Evolutionary conservation across 2,329 filamentous ascomycete genomes (phyloP), one percentile per base, ranked within the genome.

Genomic region (Delphinella strobiligena): DNA sequence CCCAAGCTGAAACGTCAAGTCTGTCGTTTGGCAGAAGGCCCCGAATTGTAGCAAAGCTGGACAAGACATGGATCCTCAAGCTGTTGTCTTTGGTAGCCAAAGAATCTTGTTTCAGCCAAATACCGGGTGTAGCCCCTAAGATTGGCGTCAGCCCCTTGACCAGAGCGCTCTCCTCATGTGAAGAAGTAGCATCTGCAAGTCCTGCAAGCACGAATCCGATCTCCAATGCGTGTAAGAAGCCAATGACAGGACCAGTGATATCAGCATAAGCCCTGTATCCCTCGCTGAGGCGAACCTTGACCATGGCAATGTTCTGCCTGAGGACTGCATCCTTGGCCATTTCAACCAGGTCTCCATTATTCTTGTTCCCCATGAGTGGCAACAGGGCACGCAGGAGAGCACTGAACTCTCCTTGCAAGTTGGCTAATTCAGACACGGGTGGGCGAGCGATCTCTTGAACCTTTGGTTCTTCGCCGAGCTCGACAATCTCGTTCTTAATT

Each of bases 191-290:
- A 2, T 16, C 33, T 2, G 19, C 12, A 8, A 38, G 34, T 4
- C 18, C 34, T 10, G 41, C 41, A 16, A 47, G 34, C 3, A 35
- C 38, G 10, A 47, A 39, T 2, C 86, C 88, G 44, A 93, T 66
- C 48, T 81, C 75, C 8, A 96, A 64, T 49, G 84, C 84, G 42
- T 82, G 77, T 32, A 96, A 66, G 47, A 95, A 82, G 38, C 82
- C 84, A 33, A 86, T 69, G 9, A 86, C 72, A 3, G 86, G 88
- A 33, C 74, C 69, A 0, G 82, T 83, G 49, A 96, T 75, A 54
- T 98, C 91, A 45, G 86, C 83, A 52, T 95, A 96, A 11, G 78
- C 77, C 30, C 78, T 72, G 54, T 87, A 93, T 27, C 77, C 71
- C 19, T 74, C 67, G 2, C 69, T 71, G 5, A 98, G 69, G 33